These are phyloP conservation scores for Wickerhamiella cacticola DNA, from an alignment of 805 yeast genomes.

Conservation along the genomic window DNA sequence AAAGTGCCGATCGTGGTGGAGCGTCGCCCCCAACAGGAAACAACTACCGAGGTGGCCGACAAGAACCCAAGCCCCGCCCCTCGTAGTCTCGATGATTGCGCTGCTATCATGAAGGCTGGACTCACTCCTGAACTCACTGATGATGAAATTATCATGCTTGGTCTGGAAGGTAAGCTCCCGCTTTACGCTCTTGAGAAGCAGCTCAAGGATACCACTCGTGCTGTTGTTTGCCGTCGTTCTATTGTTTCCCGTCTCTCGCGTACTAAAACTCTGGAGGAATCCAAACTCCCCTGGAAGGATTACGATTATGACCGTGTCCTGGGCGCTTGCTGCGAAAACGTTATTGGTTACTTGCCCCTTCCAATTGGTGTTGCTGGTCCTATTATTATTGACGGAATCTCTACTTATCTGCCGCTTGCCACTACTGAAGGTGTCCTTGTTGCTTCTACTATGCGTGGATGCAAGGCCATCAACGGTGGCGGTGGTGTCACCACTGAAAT, in stretches of 20 bases:
- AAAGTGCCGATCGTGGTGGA: constrained; percentile 25
- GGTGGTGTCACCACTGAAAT: constrained; percentile 91
- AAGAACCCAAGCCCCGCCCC: constrained; percentile 23
- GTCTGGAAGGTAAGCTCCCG: constrained; percentile 68
- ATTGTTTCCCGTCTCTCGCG: constrained; percentile 77
- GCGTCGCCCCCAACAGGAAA: constrained; percentile 25
- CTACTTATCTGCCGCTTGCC: constrained; percentile 94
- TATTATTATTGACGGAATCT: constrained; percentile 72
- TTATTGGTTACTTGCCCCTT: constrained; percentile 88
- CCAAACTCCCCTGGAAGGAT: constrained; percentile 61
- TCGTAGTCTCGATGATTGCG: constrained; percentile 45
- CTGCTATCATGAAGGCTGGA: constrained; percentile 55
- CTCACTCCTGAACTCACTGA: constrained; percentile 51
- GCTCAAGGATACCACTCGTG: constrained; percentile 77
- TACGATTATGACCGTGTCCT: constrained; percentile 93
- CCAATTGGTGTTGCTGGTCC: constrained; percentile 99
- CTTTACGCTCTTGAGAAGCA: constrained; percentile 90
- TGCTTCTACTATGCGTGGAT: constrained; percentile 98
- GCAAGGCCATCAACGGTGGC: constrained; percentile 94
- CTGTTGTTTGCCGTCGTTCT: constrained; percentile 83
- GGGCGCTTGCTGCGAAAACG: constrained; percentile 99
- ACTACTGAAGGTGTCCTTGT: constrained; percentile 98
- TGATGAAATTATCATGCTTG: constrained; percentile 63
- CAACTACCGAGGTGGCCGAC: constrained; percentile 27
- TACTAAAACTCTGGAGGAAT: constrained; percentile 64